These are phyloP conservation scores for Collybia sordida DNA, from an alignment of 768 basidiomycete species.

Conservation along the genomic window DNA sequence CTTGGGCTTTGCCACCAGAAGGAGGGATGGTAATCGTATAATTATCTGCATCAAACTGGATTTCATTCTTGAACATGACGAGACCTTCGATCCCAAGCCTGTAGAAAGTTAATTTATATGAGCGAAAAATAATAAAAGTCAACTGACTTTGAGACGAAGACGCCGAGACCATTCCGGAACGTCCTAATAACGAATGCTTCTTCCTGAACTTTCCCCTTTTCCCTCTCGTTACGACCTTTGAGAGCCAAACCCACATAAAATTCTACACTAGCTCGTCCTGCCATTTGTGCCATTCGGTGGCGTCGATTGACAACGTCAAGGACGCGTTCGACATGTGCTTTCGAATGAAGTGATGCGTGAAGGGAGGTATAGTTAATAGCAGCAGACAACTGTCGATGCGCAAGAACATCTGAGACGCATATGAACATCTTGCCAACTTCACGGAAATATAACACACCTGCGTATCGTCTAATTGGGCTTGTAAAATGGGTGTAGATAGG, in stretches of 20 bases:
- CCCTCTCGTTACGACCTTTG: slow-evolving; percentile 59
- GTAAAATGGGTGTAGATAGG: slow-evolving; percentile 99
- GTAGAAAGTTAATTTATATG: slow-evolving; percentile 2
- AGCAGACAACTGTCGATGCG: slow-evolving; percentile 89
- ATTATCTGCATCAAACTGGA: slow-evolving; percentile 87
- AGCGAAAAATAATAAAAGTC: neutral
- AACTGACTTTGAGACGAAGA: slow-evolving; percentile 89
- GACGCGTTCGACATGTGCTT: slow-evolving; percentile 82
- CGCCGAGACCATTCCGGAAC: slow-evolving; percentile 94
- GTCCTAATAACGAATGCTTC: slow-evolving; percentile 93
- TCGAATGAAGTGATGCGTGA: slow-evolving; percentile 86
- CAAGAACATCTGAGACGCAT: slow-evolving; percentile 73
- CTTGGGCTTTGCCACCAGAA: slow-evolving; percentile 24
- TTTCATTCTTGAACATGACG: slow-evolving; percentile 90
- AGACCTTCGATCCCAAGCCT: slow-evolving; percentile 94
- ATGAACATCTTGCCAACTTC: neutral
- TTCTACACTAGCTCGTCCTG: slow-evolving; percentile 93
- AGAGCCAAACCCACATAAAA: slow-evolving; percentile 96
- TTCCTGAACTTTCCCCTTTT: slow-evolving; percentile 54
- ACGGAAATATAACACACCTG: slow-evolving; percentile 49
- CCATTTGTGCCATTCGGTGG: slow-evolving; percentile 98
- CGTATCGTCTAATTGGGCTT: slow-evolving; percentile 95
- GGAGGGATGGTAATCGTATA: slow-evolving; percentile 77
- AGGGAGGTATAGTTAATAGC: slow-evolving; percentile 83
- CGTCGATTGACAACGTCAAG: slow-evolving; percentile 86